Evolutionary conservation across 2,329 filamentous ascomycete species (phyloP).

Genomic region (Fusarium penzigii): DNA sequence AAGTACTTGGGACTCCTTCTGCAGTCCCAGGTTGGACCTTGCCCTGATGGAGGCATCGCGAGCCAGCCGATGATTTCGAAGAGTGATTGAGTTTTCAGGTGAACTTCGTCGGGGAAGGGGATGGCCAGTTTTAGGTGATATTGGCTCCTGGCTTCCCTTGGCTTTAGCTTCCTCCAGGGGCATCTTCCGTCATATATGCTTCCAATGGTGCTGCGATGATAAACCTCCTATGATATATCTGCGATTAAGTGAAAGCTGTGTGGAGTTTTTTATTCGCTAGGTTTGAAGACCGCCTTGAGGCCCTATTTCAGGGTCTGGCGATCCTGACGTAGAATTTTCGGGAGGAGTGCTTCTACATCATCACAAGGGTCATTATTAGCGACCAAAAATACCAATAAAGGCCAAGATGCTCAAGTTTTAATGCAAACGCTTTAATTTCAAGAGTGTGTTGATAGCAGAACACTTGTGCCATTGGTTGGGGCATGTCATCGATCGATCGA

Average conservation of each 20-base stretch:
- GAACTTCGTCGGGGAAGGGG: constrained; percentile 46
- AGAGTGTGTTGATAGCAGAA: too few relatives aligned
- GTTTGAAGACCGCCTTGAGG: too few relatives aligned
- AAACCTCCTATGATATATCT: too few relatives aligned
- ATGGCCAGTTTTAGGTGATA: constrained; percentile 35
- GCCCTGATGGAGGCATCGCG: constrained; percentile 42
- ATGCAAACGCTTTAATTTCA: constrained; percentile 6
- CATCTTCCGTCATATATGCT: constrained; percentile 27
- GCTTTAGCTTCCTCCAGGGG: constrained; percentile 25
- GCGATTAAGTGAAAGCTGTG: too few relatives aligned
- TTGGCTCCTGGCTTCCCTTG: constrained; percentile 27
- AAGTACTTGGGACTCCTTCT: constrained; percentile 19
- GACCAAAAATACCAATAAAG: constrained; percentile 1
- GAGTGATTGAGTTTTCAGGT: constrained; percentile 48
- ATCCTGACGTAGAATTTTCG: too few relatives aligned
- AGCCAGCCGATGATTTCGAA: constrained; percentile 47
- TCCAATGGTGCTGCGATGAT: too few relatives aligned
- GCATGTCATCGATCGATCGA: constrained; percentile 35
- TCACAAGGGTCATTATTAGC: too few relatives aligned
- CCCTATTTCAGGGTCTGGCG: too few relatives aligned
- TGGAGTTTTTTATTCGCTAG: too few relatives aligned
- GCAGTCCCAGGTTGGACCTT: constrained; percentile 25
- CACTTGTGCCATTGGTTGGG: constrained; percentile 26
- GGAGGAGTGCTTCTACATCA: too few relatives aligned
- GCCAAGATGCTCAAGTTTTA: constrained; percentile 3